Base-by-base conservation (phyloP, 129 eudicot species). In the Pseudognaphalium luteoalbum region DNA sequence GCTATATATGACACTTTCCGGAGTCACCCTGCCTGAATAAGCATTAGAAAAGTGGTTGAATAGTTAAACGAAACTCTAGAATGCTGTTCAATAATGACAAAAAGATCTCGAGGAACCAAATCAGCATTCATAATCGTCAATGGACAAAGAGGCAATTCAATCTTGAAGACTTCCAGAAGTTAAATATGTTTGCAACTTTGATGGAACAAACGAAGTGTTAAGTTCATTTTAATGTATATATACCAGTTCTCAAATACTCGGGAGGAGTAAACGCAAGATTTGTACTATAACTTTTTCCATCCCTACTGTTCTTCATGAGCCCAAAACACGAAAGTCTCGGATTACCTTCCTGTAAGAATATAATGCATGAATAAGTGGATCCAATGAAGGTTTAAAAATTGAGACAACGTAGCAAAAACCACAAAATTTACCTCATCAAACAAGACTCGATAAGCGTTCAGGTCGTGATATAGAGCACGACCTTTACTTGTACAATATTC, bases 301-400 rank as follows among this genome's bases (percentile, higher is more conserved):
- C 89, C 80, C 90, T 73, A 56, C 93, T 88, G 52, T 85, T 88
- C 72, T 86, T 88, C 90, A 89, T 85, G 21, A 89, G 81, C 41
- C 91, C 96, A 80, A 89, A 88, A 82, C 94, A 89, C 3, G 91
- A 89, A 50, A 89, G 91, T 69, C 87, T 89, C 3, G 96, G 89
- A 51, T 89, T 89, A 69, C 89, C 83, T 54, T 89, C 91, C 96
- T 86, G 75, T 71, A 54, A 76, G 12, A 66, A 30, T 32, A 17
- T 33, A 50, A 57, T 21, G 22, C 72, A 21, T 73, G 30, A 79
- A 21, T 58, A 75, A 41, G 37, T 2, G 17, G 62, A 73, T 70
- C 68, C 59, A 41, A 25, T 6, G 37, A 60, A 63, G 7, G 37
- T 2, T 30, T 41, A 21, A 54, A 20, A 54, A 66, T 29, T 39